Evolutionary conservation across 345 rosid species (phyloP), one percentile per base, ranked within the genome.

Genomic region (Acer yangbiense): DNA sequence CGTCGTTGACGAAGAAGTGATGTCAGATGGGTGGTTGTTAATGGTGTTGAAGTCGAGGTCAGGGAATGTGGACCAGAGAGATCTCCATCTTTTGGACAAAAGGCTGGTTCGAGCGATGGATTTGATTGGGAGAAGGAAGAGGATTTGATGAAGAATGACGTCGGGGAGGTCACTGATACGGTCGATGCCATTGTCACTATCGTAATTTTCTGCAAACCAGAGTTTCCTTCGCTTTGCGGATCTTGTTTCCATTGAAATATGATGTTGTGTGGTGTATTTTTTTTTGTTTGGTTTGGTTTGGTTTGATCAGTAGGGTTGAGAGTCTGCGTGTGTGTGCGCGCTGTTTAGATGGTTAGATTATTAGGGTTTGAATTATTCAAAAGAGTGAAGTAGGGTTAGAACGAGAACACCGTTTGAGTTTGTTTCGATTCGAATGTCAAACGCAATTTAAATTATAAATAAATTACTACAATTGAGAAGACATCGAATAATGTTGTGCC

Each of bases 11-110:
- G 83, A 29, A 32, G 65, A 14, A 21, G 11, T n/a, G 27, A 23
- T 12, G n/a, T 44, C 57, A 2, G 20, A 9, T 16, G 81, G 77
- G 70, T 21, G 76, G 70, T 21, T 20, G 64, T 83, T 67, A 13
- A 88, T 74, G 58, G 90, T 73, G 63, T 90, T 91, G 87, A 95
- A 95, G 79, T 93, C 98, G 3, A 95, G 98, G 76, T 95, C 98
- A 2, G 98, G 98, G 52, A 91, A 88, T 16, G 98, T 84, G 72
- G 78, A 87, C 95, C 97, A 90, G 6, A 93, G 86, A 46, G 87
- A 85, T 78, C 92, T 79, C 92, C 93, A 95, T 61, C 91, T 69
- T 85, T 84, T 92, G 0, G 97, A 93, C 27, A 95, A 77, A 14
- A 78, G 70, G 80, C 92, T 85, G 27, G 90, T 89, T 80, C 72